Evolutionary conservation across 352 stramenopile genomes (phyloP).

Genomic region (Peronospora destructor): DNA sequence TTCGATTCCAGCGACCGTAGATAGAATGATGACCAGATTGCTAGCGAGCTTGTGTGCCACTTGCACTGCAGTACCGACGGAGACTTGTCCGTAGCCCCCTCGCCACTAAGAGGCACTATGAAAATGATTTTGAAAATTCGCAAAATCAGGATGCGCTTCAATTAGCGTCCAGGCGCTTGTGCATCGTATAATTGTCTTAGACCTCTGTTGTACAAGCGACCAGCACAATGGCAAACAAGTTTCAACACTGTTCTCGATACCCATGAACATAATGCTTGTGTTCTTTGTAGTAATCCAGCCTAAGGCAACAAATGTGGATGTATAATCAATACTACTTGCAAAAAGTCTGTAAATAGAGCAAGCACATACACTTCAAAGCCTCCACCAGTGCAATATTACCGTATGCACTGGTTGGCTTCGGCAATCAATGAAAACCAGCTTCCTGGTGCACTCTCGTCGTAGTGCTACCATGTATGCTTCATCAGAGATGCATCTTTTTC

Average conservation of each 20-base stretch:
- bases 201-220: constrained; percentile 30
- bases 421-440: constrained; percentile 76
- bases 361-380: constrained; percentile 78
- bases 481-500: constrained; percentile 88
- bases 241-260: constrained; percentile 76
- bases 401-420: constrained; percentile 81
- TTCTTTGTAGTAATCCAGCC: constrained; percentile 77
- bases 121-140: constrained; percentile 73
- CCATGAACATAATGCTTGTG: constrained; percentile 75
- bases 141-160: constrained; percentile 27
- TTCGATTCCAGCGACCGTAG: constrained; percentile 77
- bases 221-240: background rate
- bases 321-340: constrained; percentile 9
- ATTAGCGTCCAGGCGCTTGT: constrained; percentile 66
- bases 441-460: constrained; percentile 46
- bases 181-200: constrained; percentile 50
- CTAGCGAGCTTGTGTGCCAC: constrained; percentile 78
- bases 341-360: background rate
- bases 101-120: constrained; percentile 40
- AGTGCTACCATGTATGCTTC: constrained; percentile 75
- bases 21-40: constrained; percentile 81
- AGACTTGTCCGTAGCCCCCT: constrained; percentile 41
- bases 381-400: constrained; percentile 75
- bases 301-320: constrained; percentile 7
- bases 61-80: constrained; percentile 75